Conservation (phyloP, 306 rosid species). For the Quercus engelmannii region DNA sequence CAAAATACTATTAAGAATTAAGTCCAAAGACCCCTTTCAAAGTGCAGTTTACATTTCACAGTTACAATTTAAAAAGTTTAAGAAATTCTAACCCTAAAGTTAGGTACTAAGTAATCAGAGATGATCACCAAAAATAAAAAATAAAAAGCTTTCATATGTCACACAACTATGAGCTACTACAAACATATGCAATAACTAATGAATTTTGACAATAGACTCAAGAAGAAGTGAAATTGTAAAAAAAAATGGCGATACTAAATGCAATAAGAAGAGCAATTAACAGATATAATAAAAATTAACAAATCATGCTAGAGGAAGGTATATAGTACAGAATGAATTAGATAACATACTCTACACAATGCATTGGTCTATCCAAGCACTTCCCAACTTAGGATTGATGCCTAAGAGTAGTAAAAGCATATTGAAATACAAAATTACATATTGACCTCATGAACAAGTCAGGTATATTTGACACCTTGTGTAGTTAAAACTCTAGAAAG, state of each 20-base stretch:
- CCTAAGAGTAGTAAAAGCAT: not conserved
- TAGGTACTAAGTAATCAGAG: not conserved
- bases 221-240: not conserved
- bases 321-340: not conserved
- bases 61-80: conserved; percentile 17
- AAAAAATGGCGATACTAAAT: not conserved
- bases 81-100: conserved; percentile 7
- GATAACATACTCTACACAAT: not conserved
- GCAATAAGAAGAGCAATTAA: not conserved
- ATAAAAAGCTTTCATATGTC: not conserved
- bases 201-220: not conserved
- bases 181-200: not conserved
- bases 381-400: not conserved
- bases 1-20: not conserved
- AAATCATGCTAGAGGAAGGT: not conserved
- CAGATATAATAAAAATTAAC: not conserved
- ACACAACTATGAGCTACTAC: not conserved
- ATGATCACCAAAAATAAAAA: not conserved
- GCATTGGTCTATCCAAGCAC: not conserved
- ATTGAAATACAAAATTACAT: not conserved
- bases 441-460: not conserved
- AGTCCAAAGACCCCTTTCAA: conserved; percentile 4
- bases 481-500: not conserved
- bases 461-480: not conserved
- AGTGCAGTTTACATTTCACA: conserved; percentile 8